phyloP scores from a whole-genome alignment of 2,329 filamentous ascomycete species.

The Venturia asperata region DNA sequence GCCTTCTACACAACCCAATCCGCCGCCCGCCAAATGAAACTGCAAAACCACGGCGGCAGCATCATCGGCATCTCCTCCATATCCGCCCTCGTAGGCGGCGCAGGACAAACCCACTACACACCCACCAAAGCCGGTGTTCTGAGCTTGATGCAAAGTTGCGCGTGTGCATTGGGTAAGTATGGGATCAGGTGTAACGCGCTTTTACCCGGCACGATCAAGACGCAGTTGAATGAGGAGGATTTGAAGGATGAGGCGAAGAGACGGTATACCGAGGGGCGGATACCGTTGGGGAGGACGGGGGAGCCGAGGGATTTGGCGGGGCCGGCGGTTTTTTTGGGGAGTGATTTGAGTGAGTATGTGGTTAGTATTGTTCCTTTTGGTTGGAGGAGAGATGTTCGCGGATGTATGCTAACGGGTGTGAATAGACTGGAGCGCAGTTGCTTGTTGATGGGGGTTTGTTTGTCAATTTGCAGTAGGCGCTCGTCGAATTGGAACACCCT shows the following conservation, averaged over 20 bases:
- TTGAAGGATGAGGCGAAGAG: constrained; percentile 65
- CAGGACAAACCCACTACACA: constrained; percentile 75
- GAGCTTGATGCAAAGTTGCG: constrained; percentile 75
- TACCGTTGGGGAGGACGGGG: constrained; percentile 70
- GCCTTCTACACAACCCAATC: constrained; percentile 86
- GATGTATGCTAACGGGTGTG: neutral
- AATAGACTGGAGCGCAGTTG: constrained; percentile 65
- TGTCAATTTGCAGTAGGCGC: constrained; percentile 68
- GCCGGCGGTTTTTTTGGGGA: constrained; percentile 77
- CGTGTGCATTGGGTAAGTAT: constrained; percentile 69
- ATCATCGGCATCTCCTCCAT: constrained; percentile 74
- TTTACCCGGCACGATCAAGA: constrained; percentile 74
- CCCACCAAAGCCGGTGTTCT: constrained; percentile 79
- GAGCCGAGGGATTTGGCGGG: constrained; percentile 68
- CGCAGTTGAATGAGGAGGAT: constrained; percentile 78
- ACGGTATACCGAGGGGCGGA: constrained; percentile 71
- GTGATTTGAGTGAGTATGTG: constrained; percentile 72
- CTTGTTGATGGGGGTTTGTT: constrained; percentile 84
- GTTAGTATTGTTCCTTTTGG: constrained; percentile 29
- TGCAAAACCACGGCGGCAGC: constrained; percentile 59
- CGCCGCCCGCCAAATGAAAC: constrained; percentile 74
- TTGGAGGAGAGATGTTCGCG: neutral
- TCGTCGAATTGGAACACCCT: neutral
- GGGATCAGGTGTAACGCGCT: constrained; percentile 76
- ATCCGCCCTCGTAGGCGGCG: constrained; percentile 69